Conservation (phyloP, 2,329 filamentous ascomycete species). For the Cercospora sp. region DNA sequence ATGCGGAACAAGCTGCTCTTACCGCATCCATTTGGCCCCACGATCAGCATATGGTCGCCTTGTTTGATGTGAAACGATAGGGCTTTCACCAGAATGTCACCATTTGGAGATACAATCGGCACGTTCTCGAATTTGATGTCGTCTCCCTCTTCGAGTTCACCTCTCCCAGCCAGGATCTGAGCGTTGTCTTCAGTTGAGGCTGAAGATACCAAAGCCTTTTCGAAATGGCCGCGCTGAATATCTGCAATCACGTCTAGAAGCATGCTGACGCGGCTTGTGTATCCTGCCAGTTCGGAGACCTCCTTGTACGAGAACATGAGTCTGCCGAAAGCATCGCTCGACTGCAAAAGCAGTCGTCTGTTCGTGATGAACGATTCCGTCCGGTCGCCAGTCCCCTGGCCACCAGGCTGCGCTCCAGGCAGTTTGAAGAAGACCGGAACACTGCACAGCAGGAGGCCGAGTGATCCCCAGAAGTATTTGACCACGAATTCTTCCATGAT, state of each 20-base stretch:
- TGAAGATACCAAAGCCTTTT: conserved; percentile 94
- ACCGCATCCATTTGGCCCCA: conserved; percentile 95
- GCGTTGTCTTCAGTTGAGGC: conserved; percentile 79
- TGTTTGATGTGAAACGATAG: conserved; percentile 84
- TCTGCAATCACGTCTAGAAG: conserved; percentile 94
- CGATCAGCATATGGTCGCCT: conserved; percentile 88
- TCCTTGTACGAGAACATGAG: conserved; percentile 99
- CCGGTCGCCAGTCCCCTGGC: conserved; percentile 27
- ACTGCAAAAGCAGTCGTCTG: conserved; percentile 83
- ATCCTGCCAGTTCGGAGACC: conserved; percentile 91
- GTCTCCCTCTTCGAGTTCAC: conserved; percentile 75
- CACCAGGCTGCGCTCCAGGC: conserved; percentile 28
- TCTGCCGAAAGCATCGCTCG: conserved; percentile 91
- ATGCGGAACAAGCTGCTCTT: conserved; percentile 97
- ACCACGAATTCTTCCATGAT: conserved; percentile 99
- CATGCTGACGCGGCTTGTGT: conserved; percentile 87
- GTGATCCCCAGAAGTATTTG: conserved; percentile 97
- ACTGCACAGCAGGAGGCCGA: conserved; percentile 88
- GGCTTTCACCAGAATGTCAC: conserved; percentile 82
- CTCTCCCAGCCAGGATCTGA: conserved; percentile 77
- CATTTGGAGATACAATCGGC: conserved; percentile 95
- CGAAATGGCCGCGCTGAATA: conserved; percentile 82
- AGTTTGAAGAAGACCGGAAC: conserved; percentile 92
- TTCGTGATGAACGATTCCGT: conserved; percentile 82
- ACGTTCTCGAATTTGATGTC: conserved; percentile 86